Evolutionary conservation across 225 moss, liverwort and hornwort genomes (phyloP).

Genomic region (Bryum argenteum): DNA sequence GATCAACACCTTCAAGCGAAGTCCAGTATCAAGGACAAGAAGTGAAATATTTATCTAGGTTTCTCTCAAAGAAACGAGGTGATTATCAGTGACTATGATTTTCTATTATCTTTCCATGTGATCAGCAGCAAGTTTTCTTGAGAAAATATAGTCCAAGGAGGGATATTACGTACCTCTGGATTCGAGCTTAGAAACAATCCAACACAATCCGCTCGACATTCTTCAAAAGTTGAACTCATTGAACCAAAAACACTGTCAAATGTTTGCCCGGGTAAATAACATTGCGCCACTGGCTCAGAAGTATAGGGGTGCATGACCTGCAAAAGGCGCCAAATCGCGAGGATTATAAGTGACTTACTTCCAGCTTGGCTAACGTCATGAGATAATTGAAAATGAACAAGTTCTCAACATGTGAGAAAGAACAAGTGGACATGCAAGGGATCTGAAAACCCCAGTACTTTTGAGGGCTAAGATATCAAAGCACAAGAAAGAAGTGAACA

Average conservation of each 20-base stretch:
- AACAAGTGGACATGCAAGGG: neutral
- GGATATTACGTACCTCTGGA: slow-evolving; percentile 39
- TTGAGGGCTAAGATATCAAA: neutral
- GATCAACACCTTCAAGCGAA: slow-evolving; percentile 17
- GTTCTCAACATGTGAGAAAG: neutral
- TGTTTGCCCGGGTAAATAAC: slow-evolving; percentile 68
- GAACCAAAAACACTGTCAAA: slow-evolving; percentile 71
- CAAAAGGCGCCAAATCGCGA: slow-evolving; percentile 17
- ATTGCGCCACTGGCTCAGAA: slow-evolving; percentile 44
- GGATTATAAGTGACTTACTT: neutral
- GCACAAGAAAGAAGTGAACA: slow-evolving; percentile 11
- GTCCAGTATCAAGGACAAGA: slow-evolving; percentile 2
- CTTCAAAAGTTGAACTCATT: slow-evolving; percentile 65
- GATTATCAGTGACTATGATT: neutral
- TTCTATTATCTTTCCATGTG: neutral
- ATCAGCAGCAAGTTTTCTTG: slow-evolving; percentile 6
- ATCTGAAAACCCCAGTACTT: neutral
- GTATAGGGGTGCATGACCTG: slow-evolving; percentile 70
- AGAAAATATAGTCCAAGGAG: neutral
- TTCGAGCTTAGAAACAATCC: slow-evolving; percentile 64
- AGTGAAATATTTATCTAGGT: neutral
- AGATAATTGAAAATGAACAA: neutral
- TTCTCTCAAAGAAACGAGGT: neutral
- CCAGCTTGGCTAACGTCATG: neutral
- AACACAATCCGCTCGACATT: slow-evolving; percentile 79